Conservation (phyloP, 2,329 filamentous ascomycete genomes). For the Epichloe festucae region DNA sequence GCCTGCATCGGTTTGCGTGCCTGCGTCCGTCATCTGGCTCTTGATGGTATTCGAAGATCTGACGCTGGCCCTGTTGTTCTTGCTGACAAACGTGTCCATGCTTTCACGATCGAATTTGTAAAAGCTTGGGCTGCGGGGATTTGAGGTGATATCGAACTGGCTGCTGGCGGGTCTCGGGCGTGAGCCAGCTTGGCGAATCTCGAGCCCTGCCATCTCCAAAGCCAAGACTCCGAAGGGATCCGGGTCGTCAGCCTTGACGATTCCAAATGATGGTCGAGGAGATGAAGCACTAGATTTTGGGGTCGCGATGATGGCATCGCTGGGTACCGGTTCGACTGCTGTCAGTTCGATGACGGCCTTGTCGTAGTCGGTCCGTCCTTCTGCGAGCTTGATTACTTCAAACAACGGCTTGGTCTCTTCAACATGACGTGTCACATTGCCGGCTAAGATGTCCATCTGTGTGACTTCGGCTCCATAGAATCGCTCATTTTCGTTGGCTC, state of each 20-base stretch:
- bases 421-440: slow-evolving; percentile 39
- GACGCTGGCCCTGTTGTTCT: slow-evolving; percentile 60
- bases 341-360: slow-evolving; percentile 49
- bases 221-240: slow-evolving; percentile 88
- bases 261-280: slow-evolving; percentile 50
- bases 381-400: slow-evolving; percentile 77
- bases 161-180: slow-evolving; percentile 57
- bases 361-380: slow-evolving; percentile 70
- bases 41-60: slow-evolving; percentile 59
- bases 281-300: slow-evolving; percentile 24
- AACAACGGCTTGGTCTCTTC: slow-evolving; percentile 49
- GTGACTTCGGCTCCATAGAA: slow-evolving; percentile 39
- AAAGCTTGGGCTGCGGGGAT: slow-evolving; percentile 60
- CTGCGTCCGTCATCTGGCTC: slow-evolving; percentile 57
- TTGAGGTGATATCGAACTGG: slow-evolving; percentile 71
- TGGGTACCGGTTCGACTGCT: slow-evolving; percentile 56
- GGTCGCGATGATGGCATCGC: slow-evolving; percentile 50
- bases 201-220: slow-evolving; percentile 77
- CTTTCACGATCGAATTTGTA: slow-evolving; percentile 51
- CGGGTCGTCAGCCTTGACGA: slow-evolving; percentile 68
- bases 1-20: slow-evolving; percentile 42
- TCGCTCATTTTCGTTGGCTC: slow-evolving; percentile 45
- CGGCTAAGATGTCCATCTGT: slow-evolving; percentile 44
- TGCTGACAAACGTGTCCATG: slow-evolving; percentile 46
- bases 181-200: slow-evolving; percentile 80